Percentiles rank a stretch among this genome's conserved stretches.
Evolutionary conservation across 106 monocot species (phyloP).

Genomic region (Platanthera zijinensis): DNA sequence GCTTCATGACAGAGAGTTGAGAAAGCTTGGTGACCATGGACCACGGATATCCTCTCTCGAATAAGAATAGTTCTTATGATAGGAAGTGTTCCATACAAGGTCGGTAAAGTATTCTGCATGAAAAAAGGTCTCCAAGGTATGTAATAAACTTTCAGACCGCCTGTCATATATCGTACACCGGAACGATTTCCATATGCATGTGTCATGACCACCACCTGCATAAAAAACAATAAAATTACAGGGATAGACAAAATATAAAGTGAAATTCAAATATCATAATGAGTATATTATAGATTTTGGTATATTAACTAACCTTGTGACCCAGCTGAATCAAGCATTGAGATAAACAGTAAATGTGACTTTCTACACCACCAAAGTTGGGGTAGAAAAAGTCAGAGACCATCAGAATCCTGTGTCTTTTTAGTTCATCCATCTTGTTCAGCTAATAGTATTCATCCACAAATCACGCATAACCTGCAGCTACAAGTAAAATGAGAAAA

Average conservation of each 20-base stretch:
- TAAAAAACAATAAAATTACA: background rate
- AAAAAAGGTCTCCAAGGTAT: constrained; percentile 86
- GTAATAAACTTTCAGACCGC: constrained; percentile 86
- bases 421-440: constrained; percentile 33
- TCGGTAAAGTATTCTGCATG: constrained; percentile 90
- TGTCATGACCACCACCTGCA: constrained; percentile 80
- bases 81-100: constrained; percentile 74
- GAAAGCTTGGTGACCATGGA: constrained; percentile 97
- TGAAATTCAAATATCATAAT: background rate
- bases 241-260: background rate
- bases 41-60: constrained; percentile 82
- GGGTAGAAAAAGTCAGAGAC: constrained; percentile 98
- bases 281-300: background rate
- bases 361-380: constrained; percentile 95
- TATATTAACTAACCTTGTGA: constrained; percentile 55
- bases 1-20: constrained; percentile 97
- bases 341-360: constrained; percentile 87
- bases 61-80: constrained; percentile 73
- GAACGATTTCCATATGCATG: constrained; percentile 92
- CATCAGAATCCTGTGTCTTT: constrained; percentile 70
- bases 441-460: background rate
- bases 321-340: constrained; percentile 86
- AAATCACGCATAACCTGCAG: background rate
- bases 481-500: background rate
- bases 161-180: constrained; percentile 83